These are phyloP conservation scores for Calonectria multiphialidica DNA, from an alignment of 2,329 filamentous ascomycete species.

Conservation along the genomic window DNA sequence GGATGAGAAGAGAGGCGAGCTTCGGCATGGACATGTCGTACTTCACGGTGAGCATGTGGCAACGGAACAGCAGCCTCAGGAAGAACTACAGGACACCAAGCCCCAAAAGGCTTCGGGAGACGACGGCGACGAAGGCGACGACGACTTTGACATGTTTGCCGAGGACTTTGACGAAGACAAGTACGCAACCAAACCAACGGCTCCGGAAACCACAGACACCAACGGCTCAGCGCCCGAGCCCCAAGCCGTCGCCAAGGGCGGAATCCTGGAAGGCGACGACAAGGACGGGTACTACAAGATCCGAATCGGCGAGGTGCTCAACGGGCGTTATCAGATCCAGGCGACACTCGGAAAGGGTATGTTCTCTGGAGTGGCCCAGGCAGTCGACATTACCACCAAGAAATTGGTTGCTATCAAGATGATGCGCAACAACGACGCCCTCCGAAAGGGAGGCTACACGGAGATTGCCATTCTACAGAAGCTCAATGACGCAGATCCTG, in stretches of 20 bases:
- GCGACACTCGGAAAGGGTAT: conserved; percentile 92
- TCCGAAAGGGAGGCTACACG: conserved; percentile 91
- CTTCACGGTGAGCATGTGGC: conserved; percentile 59
- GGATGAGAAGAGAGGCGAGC: conserved; percentile 78
- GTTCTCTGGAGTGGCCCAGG: conserved; percentile 96
- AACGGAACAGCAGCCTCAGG: conserved; percentile 40
- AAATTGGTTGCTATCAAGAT: conserved; percentile 95
- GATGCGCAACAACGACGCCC: conserved; percentile 94
- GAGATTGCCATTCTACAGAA: conserved; percentile 95
- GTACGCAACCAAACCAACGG: conserved; percentile 65
- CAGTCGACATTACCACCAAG: conserved; percentile 80
- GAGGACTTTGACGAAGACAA: conserved; percentile 80
- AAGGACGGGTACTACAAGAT: conserved; percentile 97
- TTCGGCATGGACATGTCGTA: conserved; percentile 69
- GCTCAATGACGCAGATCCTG: conserved; percentile 85
- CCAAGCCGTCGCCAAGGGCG: conserved; percentile 76
- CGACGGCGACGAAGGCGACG: conserved; percentile 74
- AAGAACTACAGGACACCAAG: conserved; percentile 42
- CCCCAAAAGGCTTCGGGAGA: conserved; percentile 41
- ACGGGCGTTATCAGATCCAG: conserved; percentile 90
- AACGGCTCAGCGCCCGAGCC: conserved; percentile 61
- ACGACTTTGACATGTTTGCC: conserved; percentile 91
- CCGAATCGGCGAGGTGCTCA: conserved; percentile 89
- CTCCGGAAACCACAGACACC: conserved; percentile 51
- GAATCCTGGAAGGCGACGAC: conserved; percentile 92